phyloP scores from a whole-genome alignment of 352 stramenopile genomes.

The Peronospora farinosa region DNA sequence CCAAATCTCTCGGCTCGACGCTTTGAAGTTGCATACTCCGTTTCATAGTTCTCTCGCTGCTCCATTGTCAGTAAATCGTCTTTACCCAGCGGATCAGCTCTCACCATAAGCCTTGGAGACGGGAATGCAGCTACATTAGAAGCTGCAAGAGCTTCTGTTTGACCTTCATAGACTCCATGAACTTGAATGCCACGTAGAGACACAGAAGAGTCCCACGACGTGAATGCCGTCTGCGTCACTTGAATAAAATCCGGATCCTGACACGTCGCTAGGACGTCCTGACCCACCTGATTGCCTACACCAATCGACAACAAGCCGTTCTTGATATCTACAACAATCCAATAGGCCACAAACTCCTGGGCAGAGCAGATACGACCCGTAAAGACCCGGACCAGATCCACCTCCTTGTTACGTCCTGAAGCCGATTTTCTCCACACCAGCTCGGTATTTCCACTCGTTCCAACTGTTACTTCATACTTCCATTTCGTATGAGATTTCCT shows the following conservation, averaged over 20 bases:
- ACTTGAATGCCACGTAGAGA: slow-evolving; percentile 44
- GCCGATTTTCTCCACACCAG: slow-evolving; percentile 57
- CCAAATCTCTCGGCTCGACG: slow-evolving; percentile 62
- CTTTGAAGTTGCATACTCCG: slow-evolving; percentile 37
- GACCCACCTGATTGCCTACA: slow-evolving; percentile 43
- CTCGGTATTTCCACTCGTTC: slow-evolving; percentile 71
- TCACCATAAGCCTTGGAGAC: slow-evolving; percentile 46
- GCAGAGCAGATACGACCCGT: slow-evolving; percentile 56
- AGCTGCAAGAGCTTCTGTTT: slow-evolving; percentile 23
- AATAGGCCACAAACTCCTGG: slow-evolving; percentile 64
- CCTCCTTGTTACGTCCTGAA: slow-evolving; percentile 32
- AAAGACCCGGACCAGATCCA: slow-evolving; percentile 57
- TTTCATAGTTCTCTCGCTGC: slow-evolving; percentile 47
- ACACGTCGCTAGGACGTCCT: slow-evolving; percentile 50
- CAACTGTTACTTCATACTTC: slow-evolving; percentile 59
- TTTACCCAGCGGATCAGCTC: slow-evolving; percentile 47
- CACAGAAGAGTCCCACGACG: slow-evolving; percentile 58
- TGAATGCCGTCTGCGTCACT: slow-evolving; percentile 50
- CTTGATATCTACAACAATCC: slow-evolving; percentile 44
- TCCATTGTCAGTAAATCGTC: slow-evolving; percentile 51
- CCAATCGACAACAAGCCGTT: slow-evolving; percentile 37
- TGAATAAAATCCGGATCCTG: slow-evolving; percentile 33
- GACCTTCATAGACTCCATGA: slow-evolving; percentile 27
- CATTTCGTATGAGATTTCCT: slow-evolving; percentile 29
- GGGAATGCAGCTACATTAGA: slow-evolving; percentile 36